Percentiles rank a stretch among this genome's conserved stretches.
Conservation (phyloP, 2,329 filamentous ascomycete genomes). For the Aaosphaeria arxii region DNA sequence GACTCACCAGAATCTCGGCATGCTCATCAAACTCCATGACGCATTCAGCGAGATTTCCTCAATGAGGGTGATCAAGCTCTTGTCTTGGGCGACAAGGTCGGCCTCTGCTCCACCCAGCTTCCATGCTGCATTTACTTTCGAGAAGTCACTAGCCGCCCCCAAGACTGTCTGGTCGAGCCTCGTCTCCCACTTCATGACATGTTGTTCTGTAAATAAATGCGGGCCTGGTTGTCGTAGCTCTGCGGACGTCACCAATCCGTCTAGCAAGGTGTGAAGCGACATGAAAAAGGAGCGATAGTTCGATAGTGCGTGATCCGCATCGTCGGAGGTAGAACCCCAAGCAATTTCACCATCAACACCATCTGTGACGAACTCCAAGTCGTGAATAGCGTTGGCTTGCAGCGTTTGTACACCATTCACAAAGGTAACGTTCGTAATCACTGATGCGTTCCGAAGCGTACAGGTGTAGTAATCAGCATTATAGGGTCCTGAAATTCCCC, state of each 20-base stretch:
- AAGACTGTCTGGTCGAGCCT: neutral
- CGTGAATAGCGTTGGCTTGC: neutral
- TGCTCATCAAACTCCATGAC: slow-evolving; percentile 2
- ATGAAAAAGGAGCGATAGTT: neutral
- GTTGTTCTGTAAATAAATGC: too few relatives aligned
- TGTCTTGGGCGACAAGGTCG: neutral
- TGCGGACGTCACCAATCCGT: neutral
- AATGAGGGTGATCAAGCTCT: neutral
- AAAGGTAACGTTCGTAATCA: neutral
- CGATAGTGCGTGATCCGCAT: neutral
- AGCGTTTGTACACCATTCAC: neutral
- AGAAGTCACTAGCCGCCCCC: neutral
- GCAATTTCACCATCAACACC: neutral
- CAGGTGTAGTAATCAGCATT: neutral
- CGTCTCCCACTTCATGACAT: neutral
- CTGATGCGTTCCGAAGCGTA: neutral
- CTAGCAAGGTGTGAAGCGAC: neutral
- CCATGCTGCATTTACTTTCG: neutral
- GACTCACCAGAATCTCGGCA: slow-evolving; percentile 1
- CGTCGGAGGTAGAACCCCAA: neutral
- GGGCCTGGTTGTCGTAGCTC: neutral
- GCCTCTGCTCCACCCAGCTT: neutral
- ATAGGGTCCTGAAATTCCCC: neutral
- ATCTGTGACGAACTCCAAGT: neutral
- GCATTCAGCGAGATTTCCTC: slow-evolving; percentile 5